Percentiles rank a stretch among this genome's conserved stretches.
These are phyloP conservation scores for Clavispora carvajalis DNA, from an alignment of 805 yeast genomes.

Conservation along the genomic window DNA sequence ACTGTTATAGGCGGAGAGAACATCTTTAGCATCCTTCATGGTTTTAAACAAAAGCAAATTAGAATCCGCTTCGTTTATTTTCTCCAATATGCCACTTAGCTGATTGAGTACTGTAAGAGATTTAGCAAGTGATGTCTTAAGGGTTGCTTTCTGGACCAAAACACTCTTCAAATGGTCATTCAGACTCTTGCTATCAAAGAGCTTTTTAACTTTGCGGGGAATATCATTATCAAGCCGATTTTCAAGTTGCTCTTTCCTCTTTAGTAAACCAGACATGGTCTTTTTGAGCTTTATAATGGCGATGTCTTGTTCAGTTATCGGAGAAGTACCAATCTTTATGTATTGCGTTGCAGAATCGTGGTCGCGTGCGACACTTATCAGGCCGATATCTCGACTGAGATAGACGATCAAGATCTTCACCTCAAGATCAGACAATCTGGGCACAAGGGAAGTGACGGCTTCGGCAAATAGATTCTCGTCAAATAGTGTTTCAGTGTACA, in stretches of 20 bases:
- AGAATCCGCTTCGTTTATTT: conserved; percentile 32
- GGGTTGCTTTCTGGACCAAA: conserved; percentile 12
- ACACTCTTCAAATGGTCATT: conserved; percentile 16
- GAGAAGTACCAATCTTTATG: conserved; percentile 17
- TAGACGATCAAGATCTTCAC: conserved; percentile 22
- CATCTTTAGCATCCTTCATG: conserved; percentile 21
- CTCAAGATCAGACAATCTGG: conserved; percentile 18
- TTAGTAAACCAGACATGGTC: conserved; percentile 14
- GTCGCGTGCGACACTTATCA: conserved; percentile 1
- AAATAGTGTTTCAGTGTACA: conserved; percentile 9
- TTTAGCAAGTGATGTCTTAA: conserved; percentile 15
- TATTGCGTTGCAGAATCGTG: conserved; percentile 1
- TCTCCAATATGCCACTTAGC: conserved; percentile 20
- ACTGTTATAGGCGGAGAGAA: conserved; percentile 25
- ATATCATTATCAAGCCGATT: conserved; percentile 15
- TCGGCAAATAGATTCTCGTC: conserved; percentile 1
- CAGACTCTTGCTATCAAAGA: conserved; percentile 13
- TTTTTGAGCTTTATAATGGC: conserved; percentile 25
- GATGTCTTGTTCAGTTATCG: conserved; percentile 26
- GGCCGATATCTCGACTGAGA: conserved; percentile 21
- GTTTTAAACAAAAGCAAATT: conserved; percentile 23
- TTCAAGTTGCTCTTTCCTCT: conserved; percentile 17
- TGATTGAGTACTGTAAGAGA: conserved; percentile 16
- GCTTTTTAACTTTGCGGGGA: conserved; percentile 10
- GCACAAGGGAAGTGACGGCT: background rate